Evolutionary conservation across 768 basidiomycete species (phyloP), one percentile per base, ranked within the genome.

Genomic region (Butyriboletus loyo): DNA sequence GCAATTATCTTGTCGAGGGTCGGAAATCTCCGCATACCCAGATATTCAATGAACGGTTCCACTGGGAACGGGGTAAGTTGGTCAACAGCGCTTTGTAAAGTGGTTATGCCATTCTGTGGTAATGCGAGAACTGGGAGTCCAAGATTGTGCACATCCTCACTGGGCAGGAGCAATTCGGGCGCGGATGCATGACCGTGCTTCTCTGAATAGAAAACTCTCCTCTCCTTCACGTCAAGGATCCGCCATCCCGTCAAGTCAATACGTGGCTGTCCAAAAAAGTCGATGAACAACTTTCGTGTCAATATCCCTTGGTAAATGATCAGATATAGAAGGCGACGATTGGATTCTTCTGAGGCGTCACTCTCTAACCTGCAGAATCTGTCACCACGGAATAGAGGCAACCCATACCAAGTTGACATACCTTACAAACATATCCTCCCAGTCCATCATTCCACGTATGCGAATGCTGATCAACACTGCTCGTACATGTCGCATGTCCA

Each of bases 161-260:
- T 58, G 1, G 95, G 96, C 59, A 95, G 89, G 64, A 94, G 96
- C 11, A 98, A 70, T 49, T 90, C 81, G 17, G 41, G 44, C 22
- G 38, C 51, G 17, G 52, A 46, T 37, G 31, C 31, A 36, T 14
- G 54, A 30, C 49, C 44, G 32, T 44, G 44, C 13, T 15, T 21
- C 14, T 43, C 15, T 13, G 59, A 57, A 32, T 21, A 46, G n/a
- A 60, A 60, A 3, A 57, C 15, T 36, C 14, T 34, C 21, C 30
- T 56, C 36, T 11, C 27, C 44, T 21, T 50, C 30, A 55, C 40
- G 32, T 47, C 49, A n/a, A 17, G 15, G 13, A 37, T 25, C 9
- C 45, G 49, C 35, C n/a, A 35, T 1, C 4, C 17, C 6, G 17
- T n/a, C n/a, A n/a, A n/a, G n/a, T n/a, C n/a, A n/a, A n/a, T n/a